Percentiles rank a stretch among this genome's conserved stretches.
phyloP scores from a whole-genome alignment of 768 basidiomycete genomes.

The Coprinopsis strossmayeri region DNA sequence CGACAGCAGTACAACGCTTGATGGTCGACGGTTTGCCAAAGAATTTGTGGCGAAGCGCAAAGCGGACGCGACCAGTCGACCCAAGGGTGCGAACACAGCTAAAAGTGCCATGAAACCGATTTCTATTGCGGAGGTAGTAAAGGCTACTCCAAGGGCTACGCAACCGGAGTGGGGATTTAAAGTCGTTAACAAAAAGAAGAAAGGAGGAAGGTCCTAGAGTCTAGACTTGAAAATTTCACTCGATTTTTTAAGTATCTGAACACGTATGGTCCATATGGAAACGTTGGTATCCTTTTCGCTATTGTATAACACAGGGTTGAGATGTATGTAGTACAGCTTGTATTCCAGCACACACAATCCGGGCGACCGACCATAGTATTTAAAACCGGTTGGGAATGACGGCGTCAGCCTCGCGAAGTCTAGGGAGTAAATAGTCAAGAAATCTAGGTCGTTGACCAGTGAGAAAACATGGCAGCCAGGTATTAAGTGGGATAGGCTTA shows the following conservation, averaged over 20 bases:
- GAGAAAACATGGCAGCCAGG: too few species aligned
- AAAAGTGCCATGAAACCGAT: slow-evolving; percentile 45
- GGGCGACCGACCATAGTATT: too few species aligned
- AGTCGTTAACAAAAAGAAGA: slow-evolving; percentile 96
- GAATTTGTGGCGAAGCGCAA: slow-evolving; percentile 88
- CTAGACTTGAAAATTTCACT: too few species aligned
- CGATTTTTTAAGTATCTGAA: background rate
- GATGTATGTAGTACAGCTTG: too few species aligned
- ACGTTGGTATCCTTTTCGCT: background rate
- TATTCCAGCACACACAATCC: too few species aligned
- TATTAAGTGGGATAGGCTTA: background rate
- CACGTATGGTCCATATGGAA: too few species aligned
- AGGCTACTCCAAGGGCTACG: slow-evolving; percentile 71
- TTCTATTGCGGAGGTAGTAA: slow-evolving; percentile 87
- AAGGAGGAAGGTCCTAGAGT: slow-evolving; percentile 57
- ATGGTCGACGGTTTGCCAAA: slow-evolving; percentile 90
- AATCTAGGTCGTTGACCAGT: background rate
- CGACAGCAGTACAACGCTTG: slow-evolving; percentile 88
- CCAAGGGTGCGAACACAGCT: slow-evolving; percentile 32
- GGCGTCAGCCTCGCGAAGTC: background rate
- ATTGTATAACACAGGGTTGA: background rate
- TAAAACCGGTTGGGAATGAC: background rate
- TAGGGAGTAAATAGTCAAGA: background rate
- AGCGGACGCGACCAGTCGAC: slow-evolving; percentile 61
- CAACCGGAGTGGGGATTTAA: slow-evolving; percentile 89